Conservation (phyloP, 371 early-diverging fungal genomes). For the Blakeslea trispora region DNA sequence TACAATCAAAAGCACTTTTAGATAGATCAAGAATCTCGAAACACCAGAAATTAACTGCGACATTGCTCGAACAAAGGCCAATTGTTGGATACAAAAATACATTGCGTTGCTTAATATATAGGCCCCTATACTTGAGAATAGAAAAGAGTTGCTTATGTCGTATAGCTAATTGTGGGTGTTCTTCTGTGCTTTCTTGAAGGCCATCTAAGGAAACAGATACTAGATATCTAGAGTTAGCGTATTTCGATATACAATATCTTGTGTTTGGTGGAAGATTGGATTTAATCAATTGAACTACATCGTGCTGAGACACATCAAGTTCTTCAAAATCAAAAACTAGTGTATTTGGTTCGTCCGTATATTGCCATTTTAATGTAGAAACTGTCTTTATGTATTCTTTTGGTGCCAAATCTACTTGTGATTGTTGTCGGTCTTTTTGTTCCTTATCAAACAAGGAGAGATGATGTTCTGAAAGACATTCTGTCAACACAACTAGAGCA, state of each 20-base stretch:
- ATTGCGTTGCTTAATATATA: not conserved
- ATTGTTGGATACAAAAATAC: no score
- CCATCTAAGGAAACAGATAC: not conserved
- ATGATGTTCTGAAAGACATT: no score
- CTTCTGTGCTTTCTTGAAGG: not conserved
- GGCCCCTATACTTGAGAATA: conserved; percentile 2
- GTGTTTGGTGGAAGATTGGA: not conserved
- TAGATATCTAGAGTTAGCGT: no score
- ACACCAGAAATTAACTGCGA: no score
- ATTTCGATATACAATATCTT: no score
- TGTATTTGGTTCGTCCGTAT: not conserved
- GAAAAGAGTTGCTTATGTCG: not conserved
- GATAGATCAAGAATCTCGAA: no score
- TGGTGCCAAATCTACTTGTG: not conserved
- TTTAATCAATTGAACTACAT: not conserved
- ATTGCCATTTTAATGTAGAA: not conserved
- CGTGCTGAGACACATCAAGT: not conserved
- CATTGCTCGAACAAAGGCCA: no score
- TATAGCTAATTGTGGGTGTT: not conserved
- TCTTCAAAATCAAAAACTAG: not conserved
- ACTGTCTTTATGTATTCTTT: not conserved
- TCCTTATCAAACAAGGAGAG: not conserved
- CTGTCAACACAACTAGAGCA: no score
- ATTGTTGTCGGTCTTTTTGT: not conserved
- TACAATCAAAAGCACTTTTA: no score